Evolutionary conservation across 768 basidiomycete species (phyloP), one percentile per base, ranked within the genome.

Genomic region (Asterophora parasitica): DNA sequence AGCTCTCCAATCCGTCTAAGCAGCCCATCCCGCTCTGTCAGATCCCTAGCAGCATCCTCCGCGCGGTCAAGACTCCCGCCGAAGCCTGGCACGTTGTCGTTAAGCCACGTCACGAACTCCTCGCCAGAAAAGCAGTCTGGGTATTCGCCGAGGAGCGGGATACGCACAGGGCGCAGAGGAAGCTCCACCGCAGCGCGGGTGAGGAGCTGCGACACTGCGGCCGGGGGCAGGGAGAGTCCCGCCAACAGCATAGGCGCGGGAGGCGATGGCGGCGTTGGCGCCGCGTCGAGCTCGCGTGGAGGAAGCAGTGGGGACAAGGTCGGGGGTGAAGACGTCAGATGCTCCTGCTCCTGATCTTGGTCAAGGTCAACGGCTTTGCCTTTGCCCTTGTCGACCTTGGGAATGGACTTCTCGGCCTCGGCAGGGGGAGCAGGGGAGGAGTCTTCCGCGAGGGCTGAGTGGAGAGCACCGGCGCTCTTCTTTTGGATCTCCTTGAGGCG

Each of bases 101-200:
- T 81, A 47, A 96, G 65, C 92, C 92, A 96, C 4, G 77, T 74
- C 7, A 85, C 87, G 53, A 96, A 85, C 54, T 95, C 92, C 34
- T 92, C 91, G 23, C 93, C 93, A 12, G 81, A 83, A 66, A 95
- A 94, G 49, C 86, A 85, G 48, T 90, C 85, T 23, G 82, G 74
- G 53, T 92, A 92, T 69, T 92, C 88, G 38, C 90, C 90, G 9
- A 92, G 60, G 11, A 92, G 67, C 1, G 91, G 84, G 68, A 92
- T 81, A 31, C 84, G 81, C 26, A 92, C 74, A 6, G 85, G 67
- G 28, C 82, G 77, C 26, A 91, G 70, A 13, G 78, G 79, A n/a
- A 92, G 68, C 56, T 90, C 85, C 0, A 71, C 68, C 30, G 82
- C 81, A 32, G 92, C 91, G 40, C 82, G 79, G 2, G 73, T 70